These are phyloP conservation scores for Dryas alaskensis DNA, from an alignment of 306 rosid genomes.

Conservation along the genomic window DNA sequence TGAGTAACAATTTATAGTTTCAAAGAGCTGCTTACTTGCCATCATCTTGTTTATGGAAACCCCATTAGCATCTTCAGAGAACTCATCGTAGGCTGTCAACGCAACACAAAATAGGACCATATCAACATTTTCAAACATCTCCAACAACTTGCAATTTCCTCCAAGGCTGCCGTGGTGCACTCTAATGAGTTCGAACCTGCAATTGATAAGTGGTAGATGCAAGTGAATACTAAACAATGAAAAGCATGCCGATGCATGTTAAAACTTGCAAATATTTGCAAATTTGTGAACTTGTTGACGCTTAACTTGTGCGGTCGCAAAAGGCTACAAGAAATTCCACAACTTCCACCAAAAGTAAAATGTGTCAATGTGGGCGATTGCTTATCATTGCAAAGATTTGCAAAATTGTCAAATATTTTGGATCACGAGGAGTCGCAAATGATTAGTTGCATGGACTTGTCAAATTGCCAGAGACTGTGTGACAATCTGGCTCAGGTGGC, in stretches of 20 bases:
- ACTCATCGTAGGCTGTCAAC: slow-evolving; percentile 64
- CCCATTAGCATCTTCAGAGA: slow-evolving; percentile 40
- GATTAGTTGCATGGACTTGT: no score
- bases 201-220: not conserved
- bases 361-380: no score
- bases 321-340: no score
- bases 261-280: not conserved
- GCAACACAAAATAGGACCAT: slow-evolving; percentile 55
- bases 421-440: no score
- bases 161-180: slow-evolving; percentile 59
- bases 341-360: no score
- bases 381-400: no score
- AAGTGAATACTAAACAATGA: not conserved
- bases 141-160: slow-evolving; percentile 63
- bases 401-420: no score
- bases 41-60: slow-evolving; percentile 55
- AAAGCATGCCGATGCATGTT: not conserved
- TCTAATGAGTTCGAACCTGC: slow-evolving; percentile 64
- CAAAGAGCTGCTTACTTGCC: slow-evolving; percentile 61
- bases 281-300: no score
- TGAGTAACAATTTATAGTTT: slow-evolving; percentile 49
- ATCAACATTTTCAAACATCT: slow-evolving; percentile 64
- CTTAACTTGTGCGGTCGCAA: no score
- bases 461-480: no score
- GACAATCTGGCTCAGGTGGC: no score